Percentiles rank a stretch among this genome's conserved stretches.
Evolutionary conservation across 2,329 filamentous ascomycete genomes (phyloP).

Genomic region (Cladosporium sp.): DNA sequence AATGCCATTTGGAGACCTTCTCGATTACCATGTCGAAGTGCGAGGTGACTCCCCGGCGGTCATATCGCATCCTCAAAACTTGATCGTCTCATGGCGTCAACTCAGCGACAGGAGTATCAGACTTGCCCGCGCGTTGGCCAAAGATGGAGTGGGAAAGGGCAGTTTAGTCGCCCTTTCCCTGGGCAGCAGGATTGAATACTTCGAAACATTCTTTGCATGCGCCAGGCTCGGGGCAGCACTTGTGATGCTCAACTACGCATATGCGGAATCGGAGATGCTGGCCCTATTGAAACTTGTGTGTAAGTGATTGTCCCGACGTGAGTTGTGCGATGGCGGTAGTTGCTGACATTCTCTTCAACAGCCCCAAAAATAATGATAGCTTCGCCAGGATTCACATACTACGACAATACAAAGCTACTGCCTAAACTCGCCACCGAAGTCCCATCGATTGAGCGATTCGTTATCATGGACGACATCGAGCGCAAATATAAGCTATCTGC

Average conservation of each 20-base stretch:
- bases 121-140: constrained; percentile 24
- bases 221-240: constrained; percentile 36
- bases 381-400: constrained; percentile 57
- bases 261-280: constrained; percentile 63
- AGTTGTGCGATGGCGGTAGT: neutral
- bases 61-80: constrained; percentile 24
- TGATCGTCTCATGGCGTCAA: constrained; percentile 20
- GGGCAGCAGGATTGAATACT: constrained; percentile 28
- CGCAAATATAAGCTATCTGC: constrained; percentile 20
- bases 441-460: constrained; percentile 44
- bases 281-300: constrained; percentile 63
- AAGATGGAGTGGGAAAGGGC: constrained; percentile 26
- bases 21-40: constrained; percentile 26
- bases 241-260: constrained; percentile 71
- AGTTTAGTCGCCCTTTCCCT: constrained; percentile 27
- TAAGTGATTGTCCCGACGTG: constrained; percentile 30
- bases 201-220: constrained; percentile 32
- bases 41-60: constrained; percentile 23
- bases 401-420: constrained; percentile 58
- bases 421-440: constrained; percentile 37
- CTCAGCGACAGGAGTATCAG: constrained; percentile 24
- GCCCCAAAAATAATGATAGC: constrained; percentile 66
- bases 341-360: constrained; percentile 24
- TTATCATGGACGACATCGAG: constrained; percentile 45
- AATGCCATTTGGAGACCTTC: constrained; percentile 26